A percentile compares a stretch with the other conserved stretches of the same genome.
phyloP scores from a whole-genome alignment of 2,329 filamentous ascomycete species.

The Aspergillus spinulosporus region DNA sequence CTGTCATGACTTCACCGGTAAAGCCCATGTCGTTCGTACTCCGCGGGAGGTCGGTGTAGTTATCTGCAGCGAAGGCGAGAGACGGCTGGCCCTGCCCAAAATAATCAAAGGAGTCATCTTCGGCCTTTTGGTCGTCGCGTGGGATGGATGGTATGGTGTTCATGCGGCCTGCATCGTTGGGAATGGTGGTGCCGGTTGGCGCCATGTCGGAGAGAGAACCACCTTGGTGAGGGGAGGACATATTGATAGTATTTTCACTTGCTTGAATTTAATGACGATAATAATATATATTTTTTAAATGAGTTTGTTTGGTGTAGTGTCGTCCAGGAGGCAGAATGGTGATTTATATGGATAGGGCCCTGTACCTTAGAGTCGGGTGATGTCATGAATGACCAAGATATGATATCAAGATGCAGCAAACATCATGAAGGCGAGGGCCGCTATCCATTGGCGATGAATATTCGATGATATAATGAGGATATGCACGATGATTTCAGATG shows the following conservation, averaged over 20 bases:
- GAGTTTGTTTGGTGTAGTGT: too few species aligned
- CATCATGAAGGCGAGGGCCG: not conserved
- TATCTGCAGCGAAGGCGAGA: constrained; percentile 49
- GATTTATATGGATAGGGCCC: not conserved
- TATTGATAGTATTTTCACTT: not conserved
- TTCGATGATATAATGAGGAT: not conserved
- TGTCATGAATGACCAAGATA: not conserved
- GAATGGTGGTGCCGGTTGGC: constrained; percentile 41
- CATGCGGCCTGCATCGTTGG: constrained; percentile 48
- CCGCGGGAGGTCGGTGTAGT: constrained; percentile 50
- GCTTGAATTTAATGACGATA: not conserved
- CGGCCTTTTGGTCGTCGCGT: constrained; percentile 47
- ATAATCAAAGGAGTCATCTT: constrained; percentile 35
- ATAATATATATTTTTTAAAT: too few species aligned
- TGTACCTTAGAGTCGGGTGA: not conserved
- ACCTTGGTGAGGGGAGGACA: constrained; percentile 32
- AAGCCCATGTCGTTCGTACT: constrained; percentile 37
- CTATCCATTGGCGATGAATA: not conserved
- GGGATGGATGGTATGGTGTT: constrained; percentile 51
- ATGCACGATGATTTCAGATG: not conserved
- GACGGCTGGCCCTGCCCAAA: constrained; percentile 38
- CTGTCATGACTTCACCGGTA: constrained; percentile 43
- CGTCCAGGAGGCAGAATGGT: not conserved
- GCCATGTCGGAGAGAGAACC: constrained; percentile 45
- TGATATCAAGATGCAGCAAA: not conserved